Conservation (phyloP, 805 yeast genomes). For the Pichia rugopelliculosa region DNA sequence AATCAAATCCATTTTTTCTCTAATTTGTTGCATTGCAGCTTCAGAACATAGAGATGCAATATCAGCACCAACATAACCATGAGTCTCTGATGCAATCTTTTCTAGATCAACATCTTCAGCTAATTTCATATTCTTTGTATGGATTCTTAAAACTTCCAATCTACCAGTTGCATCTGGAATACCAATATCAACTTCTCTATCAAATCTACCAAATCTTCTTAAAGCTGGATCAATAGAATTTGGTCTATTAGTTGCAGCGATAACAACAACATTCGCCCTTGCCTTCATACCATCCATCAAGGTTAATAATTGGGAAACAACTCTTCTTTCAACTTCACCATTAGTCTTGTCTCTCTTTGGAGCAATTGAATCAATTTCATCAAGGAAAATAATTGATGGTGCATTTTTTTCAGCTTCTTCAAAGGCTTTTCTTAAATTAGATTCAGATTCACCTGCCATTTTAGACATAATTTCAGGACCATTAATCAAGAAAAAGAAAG, state of each 20-base stretch:
- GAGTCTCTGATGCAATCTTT: slow-evolving; percentile 93
- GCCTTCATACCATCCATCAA: slow-evolving; percentile 99
- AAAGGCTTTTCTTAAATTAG: slow-evolving; percentile 93
- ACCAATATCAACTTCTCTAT: slow-evolving; percentile 81
- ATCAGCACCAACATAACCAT: slow-evolving; percentile 99
- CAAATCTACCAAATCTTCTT: slow-evolving; percentile 81
- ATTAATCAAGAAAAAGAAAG: slow-evolving; percentile 93
- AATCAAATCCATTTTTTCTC: slow-evolving; percentile 98
- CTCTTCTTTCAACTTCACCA: slow-evolving; percentile 99
- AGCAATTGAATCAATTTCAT: slow-evolving; percentile 97
- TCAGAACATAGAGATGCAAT: slow-evolving; percentile 98
- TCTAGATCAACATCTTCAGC: slow-evolving; percentile 94
- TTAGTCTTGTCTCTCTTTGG: slow-evolving; percentile 99
- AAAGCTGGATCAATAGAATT: slow-evolving; percentile 81
- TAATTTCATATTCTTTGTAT: slow-evolving; percentile 97
- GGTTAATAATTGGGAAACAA: slow-evolving; percentile 93
- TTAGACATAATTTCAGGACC: slow-evolving; percentile 99
- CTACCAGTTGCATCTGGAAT: slow-evolving; percentile 98
- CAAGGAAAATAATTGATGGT: slow-evolving; percentile 95
- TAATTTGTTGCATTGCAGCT: slow-evolving; percentile 99
- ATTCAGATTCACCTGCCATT: slow-evolving; percentile 99
- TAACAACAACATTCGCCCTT: slow-evolving; percentile 95
- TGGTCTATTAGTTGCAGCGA: slow-evolving; percentile 94
- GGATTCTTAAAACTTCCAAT: slow-evolving; percentile 92
- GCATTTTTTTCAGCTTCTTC: slow-evolving; percentile 99